Evolutionary conservation across 805 yeast species (phyloP).

Genomic region (Saturnispora sanitii): DNA sequence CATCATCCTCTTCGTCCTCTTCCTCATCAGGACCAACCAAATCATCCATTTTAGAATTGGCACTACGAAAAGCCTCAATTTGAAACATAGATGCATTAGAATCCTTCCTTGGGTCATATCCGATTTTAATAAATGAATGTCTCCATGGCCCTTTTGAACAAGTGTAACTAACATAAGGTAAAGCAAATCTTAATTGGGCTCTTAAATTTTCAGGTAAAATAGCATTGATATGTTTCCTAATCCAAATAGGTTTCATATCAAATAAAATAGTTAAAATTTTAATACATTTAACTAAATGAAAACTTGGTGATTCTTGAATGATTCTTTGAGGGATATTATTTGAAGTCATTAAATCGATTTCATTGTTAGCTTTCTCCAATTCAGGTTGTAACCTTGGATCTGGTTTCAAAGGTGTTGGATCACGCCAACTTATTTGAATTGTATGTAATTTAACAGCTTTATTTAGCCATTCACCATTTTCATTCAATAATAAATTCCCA

Average conservation of each 20-base stretch:
- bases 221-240: conserved; percentile 59
- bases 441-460: conserved; percentile 41
- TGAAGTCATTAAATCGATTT: conserved; percentile 26
- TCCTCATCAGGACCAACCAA: conserved; percentile 9
- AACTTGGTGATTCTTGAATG: conserved; percentile 22
- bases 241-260: conserved; percentile 72
- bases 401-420: conserved; percentile 39
- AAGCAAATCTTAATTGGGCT: conserved; percentile 53
- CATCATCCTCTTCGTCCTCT: no score
- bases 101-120: conserved; percentile 63
- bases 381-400: conserved; percentile 41
- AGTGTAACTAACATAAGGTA: conserved; percentile 77
- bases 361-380: conserved; percentile 27
- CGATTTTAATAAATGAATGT: conserved; percentile 69
- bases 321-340: conserved; percentile 16
- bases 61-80: conserved; percentile 66
- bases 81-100: conserved; percentile 54
- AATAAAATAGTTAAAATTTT: conserved; percentile 41
- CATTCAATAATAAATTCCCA: conserved; percentile 54
- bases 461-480: conserved; percentile 45
- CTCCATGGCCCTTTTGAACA: conserved; percentile 94
- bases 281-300: conserved; percentile 35
- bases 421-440: conserved; percentile 40
- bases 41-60: conserved; percentile 19
- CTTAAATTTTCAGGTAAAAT: conserved; percentile 39